Evolutionary conservation across 805 yeast genomes (phyloP).

Genomic region (Pichia deserticola): DNA sequence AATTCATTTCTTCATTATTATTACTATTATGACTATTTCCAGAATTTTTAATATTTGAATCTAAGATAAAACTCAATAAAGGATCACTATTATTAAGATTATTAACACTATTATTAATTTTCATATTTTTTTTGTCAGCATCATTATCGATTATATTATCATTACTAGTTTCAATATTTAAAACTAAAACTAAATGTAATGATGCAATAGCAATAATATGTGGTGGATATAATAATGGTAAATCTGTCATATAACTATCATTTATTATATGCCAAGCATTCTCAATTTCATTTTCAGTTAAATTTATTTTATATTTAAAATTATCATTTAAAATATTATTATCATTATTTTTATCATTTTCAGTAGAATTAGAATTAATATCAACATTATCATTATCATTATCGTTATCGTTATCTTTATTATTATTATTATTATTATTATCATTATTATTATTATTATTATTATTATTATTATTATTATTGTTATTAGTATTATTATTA

Average conservation of each 20-base stretch:
- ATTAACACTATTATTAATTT: neutral
- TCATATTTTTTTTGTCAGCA: neutral
- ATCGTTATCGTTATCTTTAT: neutral
- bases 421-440: too few relatives aligned
- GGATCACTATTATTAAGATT: neutral
- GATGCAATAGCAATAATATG: constrained; percentile 80
- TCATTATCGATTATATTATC: neutral
- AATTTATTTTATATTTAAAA: constrained; percentile 12
- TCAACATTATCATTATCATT: too few relatives aligned
- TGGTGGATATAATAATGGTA: constrained; percentile 79
- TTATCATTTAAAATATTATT: neutral
- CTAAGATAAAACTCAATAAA: neutral
- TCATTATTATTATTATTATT: neutral
- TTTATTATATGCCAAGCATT: constrained; percentile 85
- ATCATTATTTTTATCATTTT: neutral
- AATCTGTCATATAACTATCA: constrained; percentile 83
- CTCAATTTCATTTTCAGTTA: constrained; percentile 66
- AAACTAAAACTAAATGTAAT: constrained; percentile 53
- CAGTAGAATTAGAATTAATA: neutral
- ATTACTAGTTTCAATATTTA: neutral
- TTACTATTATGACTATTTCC: neutral
- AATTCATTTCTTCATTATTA: neutral
- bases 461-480: neutral
- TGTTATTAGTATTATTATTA: neutral
- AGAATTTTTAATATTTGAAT: neutral